phyloP scores from a whole-genome alignment of 2,329 filamentous ascomycete genomes.

The Colletotrichum somersetense region DNA sequence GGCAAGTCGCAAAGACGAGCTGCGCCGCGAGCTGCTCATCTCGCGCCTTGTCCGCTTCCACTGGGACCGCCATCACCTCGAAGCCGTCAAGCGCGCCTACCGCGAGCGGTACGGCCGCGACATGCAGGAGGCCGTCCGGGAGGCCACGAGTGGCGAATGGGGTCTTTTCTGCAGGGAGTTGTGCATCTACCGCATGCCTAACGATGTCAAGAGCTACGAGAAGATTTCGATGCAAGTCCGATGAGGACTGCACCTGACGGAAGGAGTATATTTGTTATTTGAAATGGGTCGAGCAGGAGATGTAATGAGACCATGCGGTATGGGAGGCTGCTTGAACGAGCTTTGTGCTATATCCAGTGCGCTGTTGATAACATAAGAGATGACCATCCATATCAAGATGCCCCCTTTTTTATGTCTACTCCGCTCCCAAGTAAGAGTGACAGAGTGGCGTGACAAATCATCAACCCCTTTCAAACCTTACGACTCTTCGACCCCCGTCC shows the following conservation, averaged over 20 bases:
- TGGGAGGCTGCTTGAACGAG: constrained; percentile 24
- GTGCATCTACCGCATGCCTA: constrained; percentile 71
- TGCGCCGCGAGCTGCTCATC: constrained; percentile 88
- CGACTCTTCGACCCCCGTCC: background rate
- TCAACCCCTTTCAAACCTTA: background rate
- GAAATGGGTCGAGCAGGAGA: constrained; percentile 7
- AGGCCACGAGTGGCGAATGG: constrained; percentile 82
- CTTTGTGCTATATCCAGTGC: constrained; percentile 1
- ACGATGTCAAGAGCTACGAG: constrained; percentile 68
- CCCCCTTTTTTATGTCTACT: background rate
- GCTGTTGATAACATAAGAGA: background rate
- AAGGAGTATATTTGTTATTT: background rate
- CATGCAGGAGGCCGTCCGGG: constrained; percentile 82
- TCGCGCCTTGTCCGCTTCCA: constrained; percentile 89
- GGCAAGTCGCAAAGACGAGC: constrained; percentile 75
- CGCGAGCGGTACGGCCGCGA: constrained; percentile 79
- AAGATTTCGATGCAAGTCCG: constrained; percentile 48
- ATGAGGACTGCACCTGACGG: background rate
- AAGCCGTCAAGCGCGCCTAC: constrained; percentile 83
- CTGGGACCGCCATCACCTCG: constrained; percentile 89
- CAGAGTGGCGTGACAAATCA: no score
- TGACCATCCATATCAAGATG: background rate
- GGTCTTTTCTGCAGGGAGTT: constrained; percentile 81
- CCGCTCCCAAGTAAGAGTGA: background rate
- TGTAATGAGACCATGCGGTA: constrained; percentile 31